These are phyloP conservation scores for Coleophoma eucalyptorum DNA, from an alignment of 2,329 filamentous ascomycete species.

Conservation along the genomic window DNA sequence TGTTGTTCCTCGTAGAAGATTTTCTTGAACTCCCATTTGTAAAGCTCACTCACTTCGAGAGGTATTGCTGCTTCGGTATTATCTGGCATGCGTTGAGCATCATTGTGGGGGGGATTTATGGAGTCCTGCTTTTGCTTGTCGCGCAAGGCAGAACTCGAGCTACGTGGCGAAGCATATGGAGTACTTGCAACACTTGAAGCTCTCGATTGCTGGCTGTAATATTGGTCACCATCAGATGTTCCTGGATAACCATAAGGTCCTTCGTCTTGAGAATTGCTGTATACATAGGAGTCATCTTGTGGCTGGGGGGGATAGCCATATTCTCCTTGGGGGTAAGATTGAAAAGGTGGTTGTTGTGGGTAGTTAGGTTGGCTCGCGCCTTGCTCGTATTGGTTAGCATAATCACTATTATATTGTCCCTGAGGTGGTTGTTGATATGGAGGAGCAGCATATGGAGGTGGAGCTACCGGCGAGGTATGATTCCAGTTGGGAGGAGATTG, in stretches of 20 bases:
- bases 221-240: not conserved
- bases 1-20: constrained; percentile 33
- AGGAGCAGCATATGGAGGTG: constrained; percentile 2
- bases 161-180: constrained; percentile 6
- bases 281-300: constrained; percentile 10
- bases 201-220: not conserved
- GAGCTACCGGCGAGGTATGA: not conserved
- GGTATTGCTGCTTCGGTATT: not conserved
- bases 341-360: constrained; percentile 7
- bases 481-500: constrained; percentile 7
- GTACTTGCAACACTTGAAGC: constrained; percentile 13
- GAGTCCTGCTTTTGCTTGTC: not conserved
- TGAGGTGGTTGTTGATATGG: constrained; percentile 6
- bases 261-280: constrained; percentile 8
- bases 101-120: not conserved
- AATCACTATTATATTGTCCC: constrained; percentile 3
- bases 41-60: constrained; percentile 3
- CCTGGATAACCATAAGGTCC: constrained; percentile 2
- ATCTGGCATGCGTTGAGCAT: not conserved
- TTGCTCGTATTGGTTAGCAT: constrained; percentile 8
- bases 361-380: constrained; percentile 9
- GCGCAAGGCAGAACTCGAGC: constrained; percentile 1
- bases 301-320: constrained; percentile 7
- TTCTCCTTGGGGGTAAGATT: not conserved
- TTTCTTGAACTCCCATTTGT: constrained; percentile 34